phyloP scores from a whole-genome alignment of 257 asterid genomes.

The Solanum appendiculatum region DNA sequence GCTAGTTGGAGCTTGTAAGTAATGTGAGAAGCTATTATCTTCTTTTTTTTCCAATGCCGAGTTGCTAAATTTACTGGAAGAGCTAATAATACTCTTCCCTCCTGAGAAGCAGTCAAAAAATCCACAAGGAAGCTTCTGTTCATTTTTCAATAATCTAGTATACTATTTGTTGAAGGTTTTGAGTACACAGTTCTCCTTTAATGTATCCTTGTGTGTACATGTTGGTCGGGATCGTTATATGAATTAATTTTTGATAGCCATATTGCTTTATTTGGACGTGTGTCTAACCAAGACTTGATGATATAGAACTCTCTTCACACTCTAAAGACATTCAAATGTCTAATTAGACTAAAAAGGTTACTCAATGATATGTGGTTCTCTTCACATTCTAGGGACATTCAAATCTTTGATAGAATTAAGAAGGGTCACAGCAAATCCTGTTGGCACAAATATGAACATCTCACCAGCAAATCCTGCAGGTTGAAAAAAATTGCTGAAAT shows the following conservation, averaged over 20 bases:
- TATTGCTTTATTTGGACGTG: not conserved
- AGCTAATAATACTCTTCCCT: not conserved
- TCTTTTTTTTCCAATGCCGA: not conserved
- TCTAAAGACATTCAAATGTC: not conserved
- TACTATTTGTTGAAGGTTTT: not conserved
- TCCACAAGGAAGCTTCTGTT: not conserved
- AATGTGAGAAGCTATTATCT: not conserved
- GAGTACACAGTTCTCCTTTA: not conserved
- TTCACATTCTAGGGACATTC: not conserved
- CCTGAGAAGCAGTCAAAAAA: not conserved
- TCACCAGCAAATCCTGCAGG: not conserved
- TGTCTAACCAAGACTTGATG: not conserved
- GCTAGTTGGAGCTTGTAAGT: not conserved
- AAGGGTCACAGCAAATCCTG: not conserved
- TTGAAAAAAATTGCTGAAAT: not conserved
- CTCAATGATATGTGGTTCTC: not conserved
- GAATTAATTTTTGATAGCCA: not conserved
- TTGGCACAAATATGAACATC: not conserved
- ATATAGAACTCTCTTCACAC: not conserved
- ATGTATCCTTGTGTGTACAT: not conserved
- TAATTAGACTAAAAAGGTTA: not conserved
- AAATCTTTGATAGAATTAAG: not conserved
- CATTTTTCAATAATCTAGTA: not conserved
- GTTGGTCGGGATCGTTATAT: not conserved
- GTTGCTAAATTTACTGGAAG: not conserved